phyloP scores from a whole-genome alignment of 768 basidiomycete species.

The Leccinum aurantiacum region DNA sequence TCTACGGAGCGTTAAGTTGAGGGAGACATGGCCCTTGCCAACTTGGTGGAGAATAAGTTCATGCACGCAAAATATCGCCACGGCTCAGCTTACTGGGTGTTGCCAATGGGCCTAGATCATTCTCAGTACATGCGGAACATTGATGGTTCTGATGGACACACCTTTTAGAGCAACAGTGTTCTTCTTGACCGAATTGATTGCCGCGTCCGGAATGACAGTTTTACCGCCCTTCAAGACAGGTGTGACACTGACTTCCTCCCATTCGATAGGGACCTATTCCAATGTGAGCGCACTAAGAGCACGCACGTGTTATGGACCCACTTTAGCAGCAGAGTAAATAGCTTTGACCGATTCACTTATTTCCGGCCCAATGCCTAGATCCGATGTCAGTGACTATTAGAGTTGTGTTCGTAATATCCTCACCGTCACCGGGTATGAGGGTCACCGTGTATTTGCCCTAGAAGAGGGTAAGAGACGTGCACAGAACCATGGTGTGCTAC shows the following conservation, averaged over 20 bases:
- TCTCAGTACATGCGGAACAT: constrained; percentile 13
- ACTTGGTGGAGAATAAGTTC: constrained; percentile 49
- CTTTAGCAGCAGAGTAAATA: constrained; percentile 88
- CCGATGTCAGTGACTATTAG: constrained; percentile 18
- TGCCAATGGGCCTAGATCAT: constrained; percentile 76
- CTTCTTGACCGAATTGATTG: constrained; percentile 89
- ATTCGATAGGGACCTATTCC: constrained; percentile 89
- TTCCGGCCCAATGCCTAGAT: constrained; percentile 93
- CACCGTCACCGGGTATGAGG: constrained; percentile 95
- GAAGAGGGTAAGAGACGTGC: constrained; percentile 6
- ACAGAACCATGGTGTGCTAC: constrained; percentile 28
- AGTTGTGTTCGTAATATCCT: constrained; percentile 16
- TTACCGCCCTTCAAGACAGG: constrained; percentile 93
- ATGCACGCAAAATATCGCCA: constrained; percentile 6
- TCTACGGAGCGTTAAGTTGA: constrained; percentile 94
- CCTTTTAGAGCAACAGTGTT: constrained; percentile 99
- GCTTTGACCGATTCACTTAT: constrained; percentile 94
- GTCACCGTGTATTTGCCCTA: constrained; percentile 98
- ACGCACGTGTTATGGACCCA: constrained; percentile 33
- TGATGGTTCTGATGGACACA: constrained; percentile 30
- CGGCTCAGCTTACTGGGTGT: constrained; percentile 78
- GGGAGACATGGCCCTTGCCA: constrained; percentile 97
- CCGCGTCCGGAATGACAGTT: constrained; percentile 92
- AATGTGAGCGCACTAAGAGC: constrained; percentile 13
- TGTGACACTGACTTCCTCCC: constrained; percentile 98